Conservation (phyloP, 164 flowering plant species). For the Malania oleifera region DNA sequence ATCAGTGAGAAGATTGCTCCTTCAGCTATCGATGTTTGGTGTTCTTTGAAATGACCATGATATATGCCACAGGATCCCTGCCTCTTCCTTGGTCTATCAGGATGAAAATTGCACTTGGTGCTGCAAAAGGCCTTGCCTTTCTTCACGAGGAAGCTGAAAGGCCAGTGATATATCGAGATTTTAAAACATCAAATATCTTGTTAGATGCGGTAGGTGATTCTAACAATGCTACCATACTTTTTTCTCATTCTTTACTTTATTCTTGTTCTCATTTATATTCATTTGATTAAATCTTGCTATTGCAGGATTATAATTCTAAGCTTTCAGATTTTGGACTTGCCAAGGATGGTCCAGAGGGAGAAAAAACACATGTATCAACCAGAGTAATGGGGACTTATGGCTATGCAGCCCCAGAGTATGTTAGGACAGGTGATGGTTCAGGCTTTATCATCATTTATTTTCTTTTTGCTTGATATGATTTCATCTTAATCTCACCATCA, state of each 20-base stretch:
- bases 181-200: slow-evolving; percentile 42
- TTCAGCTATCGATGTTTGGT: too few species aligned
- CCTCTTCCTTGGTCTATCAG: slow-evolving; percentile 47
- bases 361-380: slow-evolving; percentile 28
- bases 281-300: background rate
- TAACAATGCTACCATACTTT: background rate
- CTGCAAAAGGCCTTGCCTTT: slow-evolving; percentile 45
- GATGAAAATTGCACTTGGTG: slow-evolving; percentile 37
- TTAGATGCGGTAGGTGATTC: slow-evolving; percentile 29
- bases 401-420: slow-evolving; percentile 31
- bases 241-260: background rate
- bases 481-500: too few species aligned
- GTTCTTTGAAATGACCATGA: background rate
- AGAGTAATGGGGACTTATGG: slow-evolving; percentile 29
- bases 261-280: background rate
- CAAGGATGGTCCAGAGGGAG: slow-evolving; percentile 28
- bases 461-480: too few species aligned
- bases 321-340: slow-evolving; percentile 35
- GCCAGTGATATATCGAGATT: slow-evolving; percentile 45
- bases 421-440: slow-evolving; percentile 26
- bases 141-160: slow-evolving; percentile 45
- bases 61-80: slow-evolving; percentile 27
- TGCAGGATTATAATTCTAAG: slow-evolving; percentile 28
- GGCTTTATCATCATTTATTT: background rate
- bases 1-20: too few species aligned